Base-by-base conservation (phyloP, 2,329 filamentous ascomycete genomes). In the Dactylella cylindrospora region DNA sequence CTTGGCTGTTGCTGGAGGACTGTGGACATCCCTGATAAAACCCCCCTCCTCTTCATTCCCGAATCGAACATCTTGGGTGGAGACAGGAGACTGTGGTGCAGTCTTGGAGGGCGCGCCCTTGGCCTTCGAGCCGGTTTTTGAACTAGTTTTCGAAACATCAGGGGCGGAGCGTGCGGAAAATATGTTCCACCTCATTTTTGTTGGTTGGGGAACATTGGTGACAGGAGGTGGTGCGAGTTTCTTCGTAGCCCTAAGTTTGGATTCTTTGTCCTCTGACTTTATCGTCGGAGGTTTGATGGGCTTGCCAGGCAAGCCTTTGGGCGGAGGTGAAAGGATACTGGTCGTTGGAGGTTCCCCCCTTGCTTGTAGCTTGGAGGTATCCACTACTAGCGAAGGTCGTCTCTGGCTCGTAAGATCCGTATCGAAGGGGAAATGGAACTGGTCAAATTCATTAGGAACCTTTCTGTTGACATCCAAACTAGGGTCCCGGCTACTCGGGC, bases 391-490 rank as follows among this genome's bases (percentile, higher is more conserved):
- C 12, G 55, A 46, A 5, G 41, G 55, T 5, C 36, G 33, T 25
- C 28, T 32, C 39, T 53, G 47, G 10, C 28, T 31, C 8, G 32
- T 53, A 3, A 61, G 47, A 43, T 47, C 33, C 3, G 41, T 29
- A 15, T 43, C 55, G 41, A 61, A 61, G n/a, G n/a, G n/a, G n/a
- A n/a, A n/a, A 40, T 61, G 20, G 31, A 61, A 61, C 29, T 53
- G n/a, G 2, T 32, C 41, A 28, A 61, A 53, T 22, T 61, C 55
- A 20, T 61, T 49, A n/a, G 35, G 2, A 1, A 19, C 20, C n/a
- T 38, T 53, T 17, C 41, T 40, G 6, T 47, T n/a, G n/a, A 43
- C 35, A 44, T 61, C 55, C 41, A 61, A 32, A 15, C 55, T 61
- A 20, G 49, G 46, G 29, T 49, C 55, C 44, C 55, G 26, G 29